phyloP scores from a whole-genome alignment of 2,329 filamentous ascomycete species.

The Exophiala xenobiotica region DNA sequence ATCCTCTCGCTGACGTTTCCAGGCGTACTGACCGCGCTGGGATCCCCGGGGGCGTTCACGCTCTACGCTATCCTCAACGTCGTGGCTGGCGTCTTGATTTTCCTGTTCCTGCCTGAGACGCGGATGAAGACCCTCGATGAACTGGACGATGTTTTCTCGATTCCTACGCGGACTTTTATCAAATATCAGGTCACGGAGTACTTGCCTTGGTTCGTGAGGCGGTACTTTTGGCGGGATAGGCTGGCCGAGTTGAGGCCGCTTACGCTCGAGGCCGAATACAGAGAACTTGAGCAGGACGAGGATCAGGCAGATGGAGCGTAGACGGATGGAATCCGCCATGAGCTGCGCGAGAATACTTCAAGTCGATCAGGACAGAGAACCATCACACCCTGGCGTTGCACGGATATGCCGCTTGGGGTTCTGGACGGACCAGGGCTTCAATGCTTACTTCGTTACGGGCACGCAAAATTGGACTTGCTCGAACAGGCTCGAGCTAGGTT shows the following conservation, averaged over 20 bases:
- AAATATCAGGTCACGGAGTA: conserved; percentile 55
- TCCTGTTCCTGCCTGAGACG: conserved; percentile 55
- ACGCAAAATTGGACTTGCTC: too few species aligned
- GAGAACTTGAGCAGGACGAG: conserved; percentile 20
- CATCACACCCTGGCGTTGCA: too few species aligned
- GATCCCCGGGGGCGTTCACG: conserved; percentile 39
- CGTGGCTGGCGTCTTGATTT: conserved; percentile 58
- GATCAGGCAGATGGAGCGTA: too few species aligned
- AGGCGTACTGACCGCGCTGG: conserved; percentile 36
- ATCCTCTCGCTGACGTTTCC: conserved; percentile 42
- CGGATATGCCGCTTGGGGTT: too few species aligned
- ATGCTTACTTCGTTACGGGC: too few species aligned
- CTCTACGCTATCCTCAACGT: conserved; percentile 54
- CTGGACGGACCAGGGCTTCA: too few species aligned
- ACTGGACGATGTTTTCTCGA: conserved; percentile 44
- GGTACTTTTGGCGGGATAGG: conserved; percentile 54
- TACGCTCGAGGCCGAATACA: conserved; percentile 12
- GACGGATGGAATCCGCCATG: too few species aligned
- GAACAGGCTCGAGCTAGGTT: too few species aligned
- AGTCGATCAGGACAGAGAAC: too few species aligned
- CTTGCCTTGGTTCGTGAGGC: conserved; percentile 58
- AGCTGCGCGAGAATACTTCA: too few species aligned
- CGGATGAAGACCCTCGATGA: conserved; percentile 53
- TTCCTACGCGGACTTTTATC: conserved; percentile 55
- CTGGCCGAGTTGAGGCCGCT: conserved; percentile 49